Percentiles rank a stretch among this genome's conserved stretches.
phyloP scores from a whole-genome alignment of 2,329 filamentous ascomycete species.

The Stachybotrys elegans region DNA sequence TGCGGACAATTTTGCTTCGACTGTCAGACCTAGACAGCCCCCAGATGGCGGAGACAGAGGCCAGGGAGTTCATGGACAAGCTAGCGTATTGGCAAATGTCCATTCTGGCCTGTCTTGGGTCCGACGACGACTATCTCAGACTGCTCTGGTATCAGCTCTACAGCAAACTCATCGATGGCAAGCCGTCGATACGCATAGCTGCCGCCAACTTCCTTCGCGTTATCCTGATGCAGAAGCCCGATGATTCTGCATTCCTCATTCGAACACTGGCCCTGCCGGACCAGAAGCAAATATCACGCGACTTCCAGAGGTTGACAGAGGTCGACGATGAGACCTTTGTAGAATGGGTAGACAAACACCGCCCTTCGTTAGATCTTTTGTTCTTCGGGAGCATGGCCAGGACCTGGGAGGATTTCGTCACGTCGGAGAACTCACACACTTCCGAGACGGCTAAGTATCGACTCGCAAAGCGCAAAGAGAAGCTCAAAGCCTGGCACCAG shows the following conservation, averaged over 20 bases:
- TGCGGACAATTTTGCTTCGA: constrained; percentile 72
- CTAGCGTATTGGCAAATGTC: constrained; percentile 96
- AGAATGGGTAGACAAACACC: constrained; percentile 79
- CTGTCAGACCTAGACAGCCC: constrained; percentile 77
- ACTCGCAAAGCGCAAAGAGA: constrained; percentile 73
- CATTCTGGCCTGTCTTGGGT: constrained; percentile 70
- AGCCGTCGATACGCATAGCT: constrained; percentile 62
- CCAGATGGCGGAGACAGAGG: constrained; percentile 53
- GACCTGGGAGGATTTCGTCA: constrained; percentile 84
- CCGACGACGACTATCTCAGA: constrained; percentile 76
- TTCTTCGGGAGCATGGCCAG: constrained; percentile 80
- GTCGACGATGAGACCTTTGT: constrained; percentile 87
- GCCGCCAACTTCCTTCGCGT: constrained; percentile 88
- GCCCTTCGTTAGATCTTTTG: constrained; percentile 70
- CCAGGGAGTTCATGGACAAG: constrained; percentile 71
- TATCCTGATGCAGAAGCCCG: constrained; percentile 86
- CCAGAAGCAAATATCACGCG: constrained; percentile 65
- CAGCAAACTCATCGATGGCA: constrained; percentile 71
- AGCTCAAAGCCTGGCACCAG: constrained; percentile 71
- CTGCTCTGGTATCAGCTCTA: constrained; percentile 93
- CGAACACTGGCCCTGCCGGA: constrained; percentile 65
- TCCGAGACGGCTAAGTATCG: constrained; percentile 69
- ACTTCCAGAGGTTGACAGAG: constrained; percentile 79
- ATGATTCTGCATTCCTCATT: constrained; percentile 71
- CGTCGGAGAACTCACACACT: constrained; percentile 73